phyloP scores from a whole-genome alignment of 768 basidiomycete genomes.

The Calocera cornea region DNA sequence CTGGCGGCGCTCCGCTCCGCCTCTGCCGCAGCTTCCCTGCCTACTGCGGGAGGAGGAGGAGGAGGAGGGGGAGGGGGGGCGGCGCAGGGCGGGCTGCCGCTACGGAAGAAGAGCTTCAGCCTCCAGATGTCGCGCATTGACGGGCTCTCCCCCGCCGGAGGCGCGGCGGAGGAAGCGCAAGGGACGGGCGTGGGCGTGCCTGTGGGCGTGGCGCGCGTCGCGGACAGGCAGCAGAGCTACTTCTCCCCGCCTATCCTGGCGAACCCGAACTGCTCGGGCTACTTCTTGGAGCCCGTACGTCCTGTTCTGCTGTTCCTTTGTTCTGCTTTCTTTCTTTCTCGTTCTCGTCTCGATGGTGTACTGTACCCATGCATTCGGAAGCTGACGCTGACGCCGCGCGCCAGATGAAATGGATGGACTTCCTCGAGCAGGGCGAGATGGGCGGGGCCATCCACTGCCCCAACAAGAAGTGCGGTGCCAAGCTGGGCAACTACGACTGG shows the following conservation, averaged over 20 bases:
- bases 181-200: neutral
- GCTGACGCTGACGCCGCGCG: neutral
- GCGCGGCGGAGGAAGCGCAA: neutral
- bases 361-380: too few relatives aligned
- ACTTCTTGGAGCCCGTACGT: constrained; percentile 90
- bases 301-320: neutral
- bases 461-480: constrained; percentile 76
- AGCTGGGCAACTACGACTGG: constrained; percentile 96
- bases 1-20: neutral
- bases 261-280: constrained; percentile 83
- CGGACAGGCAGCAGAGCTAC: constrained; percentile 2
- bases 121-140: neutral
- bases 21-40: neutral
- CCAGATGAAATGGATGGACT: constrained; percentile 95
- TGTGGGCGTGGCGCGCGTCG: neutral
- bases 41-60: neutral
- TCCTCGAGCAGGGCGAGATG: constrained; percentile 58
- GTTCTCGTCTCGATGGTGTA: too few relatives aligned
- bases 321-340: neutral
- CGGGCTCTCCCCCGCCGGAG: neutral
- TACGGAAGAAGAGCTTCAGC: neutral
- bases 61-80: too few relatives aligned
- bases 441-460: constrained; percentile 88
- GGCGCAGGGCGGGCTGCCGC: neutral
- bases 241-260: constrained; percentile 29